Evolutionary conservation across 2,329 filamentous ascomycete species (phyloP).

Genomic region (Curvularia sp.): DNA sequence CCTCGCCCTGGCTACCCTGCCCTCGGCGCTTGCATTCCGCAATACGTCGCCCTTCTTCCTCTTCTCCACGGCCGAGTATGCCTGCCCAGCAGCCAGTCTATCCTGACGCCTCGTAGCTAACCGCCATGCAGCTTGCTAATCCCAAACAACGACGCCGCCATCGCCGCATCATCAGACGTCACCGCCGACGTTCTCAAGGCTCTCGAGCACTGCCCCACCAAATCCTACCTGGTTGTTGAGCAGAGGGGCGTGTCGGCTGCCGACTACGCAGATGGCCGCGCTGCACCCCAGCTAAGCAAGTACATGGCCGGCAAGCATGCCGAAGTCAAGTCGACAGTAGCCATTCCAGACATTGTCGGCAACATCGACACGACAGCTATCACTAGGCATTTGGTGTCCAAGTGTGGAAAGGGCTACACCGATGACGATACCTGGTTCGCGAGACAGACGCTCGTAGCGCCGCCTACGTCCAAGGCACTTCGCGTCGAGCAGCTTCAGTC

Average conservation of each 20-base stretch:
- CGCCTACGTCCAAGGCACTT: constrained; percentile 24
- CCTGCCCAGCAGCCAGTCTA: constrained; percentile 18
- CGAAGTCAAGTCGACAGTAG: constrained; percentile 62
- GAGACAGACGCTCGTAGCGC: constrained; percentile 22
- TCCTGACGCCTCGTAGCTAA: constrained; percentile 33
- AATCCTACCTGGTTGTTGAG: constrained; percentile 77
- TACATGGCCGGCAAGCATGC: constrained; percentile 59
- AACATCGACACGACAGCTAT: constrained; percentile 56
- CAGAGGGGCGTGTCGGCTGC: constrained; percentile 76
- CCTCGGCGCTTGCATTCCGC: constrained; percentile 73
- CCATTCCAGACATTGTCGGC: constrained; percentile 63
- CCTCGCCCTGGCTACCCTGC: constrained; percentile 60
- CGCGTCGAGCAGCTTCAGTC: constrained; percentile 26
- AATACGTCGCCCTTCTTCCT: constrained; percentile 90
- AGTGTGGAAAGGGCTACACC: constrained; percentile 56
- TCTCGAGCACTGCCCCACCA: constrained; percentile 73
- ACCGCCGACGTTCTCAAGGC: constrained; percentile 53
- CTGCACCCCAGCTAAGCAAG: constrained; percentile 62
- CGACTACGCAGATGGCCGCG: constrained; percentile 67
- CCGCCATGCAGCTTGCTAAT: constrained; percentile 38
- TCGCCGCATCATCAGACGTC: constrained; percentile 56
- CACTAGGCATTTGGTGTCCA: constrained; percentile 52
- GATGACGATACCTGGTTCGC: constrained; percentile 15
- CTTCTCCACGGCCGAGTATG: constrained; percentile 84
- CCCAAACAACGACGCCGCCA: constrained; percentile 33